Percentiles rank a stretch among this genome's conserved stretches.
These are phyloP conservation scores for Penicillium decumbens DNA, from an alignment of 2,329 filamentous ascomycete genomes.

Conservation along the genomic window DNA sequence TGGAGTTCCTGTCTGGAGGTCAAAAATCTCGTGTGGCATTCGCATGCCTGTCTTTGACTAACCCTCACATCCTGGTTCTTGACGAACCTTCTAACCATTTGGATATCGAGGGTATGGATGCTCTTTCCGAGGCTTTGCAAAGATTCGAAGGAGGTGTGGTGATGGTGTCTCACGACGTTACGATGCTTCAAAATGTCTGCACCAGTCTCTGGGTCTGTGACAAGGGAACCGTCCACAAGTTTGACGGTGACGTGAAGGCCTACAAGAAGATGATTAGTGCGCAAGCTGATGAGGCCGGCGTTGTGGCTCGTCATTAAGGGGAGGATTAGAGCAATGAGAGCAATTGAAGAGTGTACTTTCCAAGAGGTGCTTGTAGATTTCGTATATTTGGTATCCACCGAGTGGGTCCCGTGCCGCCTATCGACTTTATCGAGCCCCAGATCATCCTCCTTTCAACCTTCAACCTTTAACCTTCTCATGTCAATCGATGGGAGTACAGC, in stretches of 20 bases:
- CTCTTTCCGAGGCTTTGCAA: conserved; percentile 74
- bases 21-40: conserved; percentile 98
- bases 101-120: conserved; percentile 99
- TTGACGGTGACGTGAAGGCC: conserved; percentile 86
- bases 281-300: conserved; percentile 82
- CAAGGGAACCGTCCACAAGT: conserved; percentile 88
- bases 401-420: conserved; percentile 20
- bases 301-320: conserved; percentile 49
- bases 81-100: conserved; percentile 98
- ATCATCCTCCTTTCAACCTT: conserved; percentile 2
- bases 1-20: conserved; percentile 88
- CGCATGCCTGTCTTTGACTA: conserved; percentile 86
- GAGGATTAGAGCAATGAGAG: background rate
- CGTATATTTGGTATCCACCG: background rate
- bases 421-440: conserved; percentile 14
- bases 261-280: conserved; percentile 96
- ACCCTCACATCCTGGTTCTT: conserved; percentile 94
- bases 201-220: conserved; percentile 96
- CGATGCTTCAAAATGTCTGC: conserved; percentile 95
- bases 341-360: background rate
- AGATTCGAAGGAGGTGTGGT: conserved; percentile 91
- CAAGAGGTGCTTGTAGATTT: too few relatives aligned
- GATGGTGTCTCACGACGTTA: conserved; percentile 99
- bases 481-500: conserved; percentile 1
- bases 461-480: background rate